These are phyloP conservation scores for Isochrysis galbana DNA, from an alignment of 78 protist genomes.

Conservation along the genomic window DNA sequence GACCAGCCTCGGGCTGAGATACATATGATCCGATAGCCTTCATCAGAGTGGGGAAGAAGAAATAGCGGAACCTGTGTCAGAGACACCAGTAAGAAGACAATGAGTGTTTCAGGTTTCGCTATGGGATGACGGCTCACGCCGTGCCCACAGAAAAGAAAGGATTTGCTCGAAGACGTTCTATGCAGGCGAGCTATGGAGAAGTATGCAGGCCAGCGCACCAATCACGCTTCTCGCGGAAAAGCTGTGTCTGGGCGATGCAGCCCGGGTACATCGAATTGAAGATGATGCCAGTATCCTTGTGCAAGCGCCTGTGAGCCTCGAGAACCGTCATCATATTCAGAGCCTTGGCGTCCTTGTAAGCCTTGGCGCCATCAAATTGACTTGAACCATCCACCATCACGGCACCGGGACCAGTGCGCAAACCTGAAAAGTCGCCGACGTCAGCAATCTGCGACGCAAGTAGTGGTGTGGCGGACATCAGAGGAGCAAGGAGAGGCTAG, in stretches of 20 bases:
- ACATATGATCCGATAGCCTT: slow-evolving; percentile 35
- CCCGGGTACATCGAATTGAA: slow-evolving; percentile 38
- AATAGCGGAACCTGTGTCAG: neutral
- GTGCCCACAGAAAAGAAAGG: no score
- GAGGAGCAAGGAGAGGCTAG: no score
- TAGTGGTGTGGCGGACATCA: no score
- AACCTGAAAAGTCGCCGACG: slow-evolving; percentile 29
- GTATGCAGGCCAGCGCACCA: slow-evolving; percentile 1
- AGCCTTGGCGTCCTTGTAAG: slow-evolving; percentile 30
- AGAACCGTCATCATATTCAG: neutral
- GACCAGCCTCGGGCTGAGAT: slow-evolving; percentile 34
- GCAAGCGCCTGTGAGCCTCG: neutral
- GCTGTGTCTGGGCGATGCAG: slow-evolving; percentile 37
- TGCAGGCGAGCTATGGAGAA: neutral
- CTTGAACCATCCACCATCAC: slow-evolving; percentile 13
- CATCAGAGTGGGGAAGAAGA: neutral
- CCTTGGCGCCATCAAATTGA: slow-evolving; percentile 30
- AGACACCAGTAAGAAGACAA: no score
- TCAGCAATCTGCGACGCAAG: no score
- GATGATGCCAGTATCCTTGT: neutral
- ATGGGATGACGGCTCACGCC: no score
- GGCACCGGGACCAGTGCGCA: neutral
- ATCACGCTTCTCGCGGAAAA: slow-evolving; percentile 40
- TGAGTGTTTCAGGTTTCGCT: no score
- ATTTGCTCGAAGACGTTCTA: no score